Evolutionary conservation across 169 alveolate genomes (phyloP), one percentile per base, ranked within the genome.

Genomic region (Theileria equi): DNA sequence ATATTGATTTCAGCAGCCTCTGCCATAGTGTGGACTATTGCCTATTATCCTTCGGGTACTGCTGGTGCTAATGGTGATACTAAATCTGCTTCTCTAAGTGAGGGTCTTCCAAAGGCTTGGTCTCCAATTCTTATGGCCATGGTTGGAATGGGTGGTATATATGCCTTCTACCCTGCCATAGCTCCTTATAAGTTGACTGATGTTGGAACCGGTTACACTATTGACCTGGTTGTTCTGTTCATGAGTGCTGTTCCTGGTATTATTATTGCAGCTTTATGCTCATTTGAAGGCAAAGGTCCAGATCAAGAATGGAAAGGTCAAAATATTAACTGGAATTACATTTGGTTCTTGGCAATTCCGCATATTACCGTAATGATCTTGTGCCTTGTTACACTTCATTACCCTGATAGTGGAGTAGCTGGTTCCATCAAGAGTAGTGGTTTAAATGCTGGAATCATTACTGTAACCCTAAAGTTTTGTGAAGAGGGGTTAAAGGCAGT

Each of bases 101-200:
- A n/a, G n/a, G n/a, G n/a, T n/a, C n/a, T n/a, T n/a, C n/a, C n/a
- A n/a, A n/a, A n/a, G n/a, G n/a, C n/a, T n/a, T n/a, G 53, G 53
- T 60, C 70, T 11, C 70, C 70, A 10, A 44, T 60, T 23, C 40
- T 60, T 28, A 60, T 64, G 76, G 17, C 50, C 11, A 50, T 34
- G 8, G 17, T 64, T 2, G 25, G 53, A 36, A 16, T 34, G 21
- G 17, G 57, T 2, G 16, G 47, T 19, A 26, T 10, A n/a, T 52
- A 35, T 26, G 10, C 19, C 29, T 49, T 64, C 48, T 48, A 52
- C 35, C 76, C 76, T 16, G 82, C 70, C 28, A 48, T 64, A n/a
- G 65, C 69, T n/a, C 76, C 76, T 10, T 64, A 52, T 17, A 34
- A 64, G 23, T 48, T 64, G 25, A 31, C 54, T n/a, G 17, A 19